Evolutionary conservation across 2,329 filamentous ascomycete species (phyloP), one percentile per base, ranked within the genome.

Genomic region (Botrytis aclada): DNA sequence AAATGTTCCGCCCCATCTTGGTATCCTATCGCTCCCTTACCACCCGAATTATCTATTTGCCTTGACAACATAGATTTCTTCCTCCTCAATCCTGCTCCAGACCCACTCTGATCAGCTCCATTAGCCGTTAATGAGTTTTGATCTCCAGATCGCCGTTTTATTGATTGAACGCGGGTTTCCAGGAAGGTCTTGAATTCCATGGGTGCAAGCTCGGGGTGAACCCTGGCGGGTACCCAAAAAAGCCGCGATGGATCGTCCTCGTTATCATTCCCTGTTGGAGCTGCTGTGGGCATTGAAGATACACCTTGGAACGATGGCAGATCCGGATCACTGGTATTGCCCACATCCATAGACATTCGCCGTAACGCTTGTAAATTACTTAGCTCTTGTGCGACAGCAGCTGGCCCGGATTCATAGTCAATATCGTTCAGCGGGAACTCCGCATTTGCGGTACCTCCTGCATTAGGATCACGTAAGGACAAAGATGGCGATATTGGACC

Each of bases 111-210:
- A 75, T 89, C 84, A 79, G 88, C 74, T 77, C 86, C 76, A 76
- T 78, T 87, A 83, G 75, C 91, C 87, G 9, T 87, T 83, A 43
- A 89, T 88, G 64, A 94, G 83, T 54, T 86, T 86, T 75, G 86
- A 91, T 91, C 94, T 37, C 92, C 91, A 1, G 95, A 97, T 78
- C 93, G 89, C 77, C 95, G 88, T 81, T 94, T 91, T 78, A 98
- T 97, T 51, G 93, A 92, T 77, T 97, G 93, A 20, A 98, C 93
- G 80, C 95, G 91, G 75, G 95, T 97, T 79, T 99, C 95, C 3
- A 99, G 88, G 77, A 98, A 99, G 1, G 92, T 95, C 82, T 97
- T 98, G 86, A 98, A 99, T 78, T 98, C 96, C 80, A 93, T 94
- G 1, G 96, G 96, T 4, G 96, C 96, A 66, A 99, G 86, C 82